Evolutionary conservation across 306 rosid species (phyloP).

Genomic region (Morella rubra): DNA sequence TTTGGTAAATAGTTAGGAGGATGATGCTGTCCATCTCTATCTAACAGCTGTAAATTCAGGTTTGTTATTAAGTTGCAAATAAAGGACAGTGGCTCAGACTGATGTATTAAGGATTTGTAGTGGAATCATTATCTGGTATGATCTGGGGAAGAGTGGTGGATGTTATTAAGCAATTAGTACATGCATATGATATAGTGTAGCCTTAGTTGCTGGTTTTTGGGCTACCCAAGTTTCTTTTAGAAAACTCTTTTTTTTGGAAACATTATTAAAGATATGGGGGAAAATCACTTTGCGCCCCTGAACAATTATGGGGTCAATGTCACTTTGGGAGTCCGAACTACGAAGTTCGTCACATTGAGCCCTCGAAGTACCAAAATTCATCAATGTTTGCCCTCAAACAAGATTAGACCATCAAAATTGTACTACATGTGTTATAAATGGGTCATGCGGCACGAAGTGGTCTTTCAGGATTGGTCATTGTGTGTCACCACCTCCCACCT

Average conservation of each 20-base stretch:
- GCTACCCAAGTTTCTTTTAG: neutral
- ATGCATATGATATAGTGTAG: neutral
- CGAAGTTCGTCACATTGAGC: too few relatives aligned
- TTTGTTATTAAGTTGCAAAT: neutral
- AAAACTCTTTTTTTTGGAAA: neutral
- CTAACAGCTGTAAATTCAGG: neutral
- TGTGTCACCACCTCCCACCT: neutral
- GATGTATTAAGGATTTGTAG: neutral
- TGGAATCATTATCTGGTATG: neutral
- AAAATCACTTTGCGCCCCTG: too few relatives aligned
- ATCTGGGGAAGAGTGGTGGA: neutral
- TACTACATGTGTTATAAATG: too few relatives aligned
- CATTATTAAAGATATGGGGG: too few relatives aligned
- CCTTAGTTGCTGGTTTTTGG: neutral
- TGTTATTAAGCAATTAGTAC: neutral
- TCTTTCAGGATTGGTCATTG: neutral
- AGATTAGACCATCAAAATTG: too few relatives aligned
- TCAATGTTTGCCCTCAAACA: too few relatives aligned
- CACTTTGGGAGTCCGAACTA: too few relatives aligned
- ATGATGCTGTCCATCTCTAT: neutral
- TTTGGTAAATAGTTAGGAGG: neutral
- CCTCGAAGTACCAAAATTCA: too few relatives aligned
- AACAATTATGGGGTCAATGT: too few relatives aligned
- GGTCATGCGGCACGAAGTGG: neutral
- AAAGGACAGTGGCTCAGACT: neutral